Evolutionary conservation across 768 basidiomycete genomes (phyloP).

Genomic region (Zangia roseola): DNA sequence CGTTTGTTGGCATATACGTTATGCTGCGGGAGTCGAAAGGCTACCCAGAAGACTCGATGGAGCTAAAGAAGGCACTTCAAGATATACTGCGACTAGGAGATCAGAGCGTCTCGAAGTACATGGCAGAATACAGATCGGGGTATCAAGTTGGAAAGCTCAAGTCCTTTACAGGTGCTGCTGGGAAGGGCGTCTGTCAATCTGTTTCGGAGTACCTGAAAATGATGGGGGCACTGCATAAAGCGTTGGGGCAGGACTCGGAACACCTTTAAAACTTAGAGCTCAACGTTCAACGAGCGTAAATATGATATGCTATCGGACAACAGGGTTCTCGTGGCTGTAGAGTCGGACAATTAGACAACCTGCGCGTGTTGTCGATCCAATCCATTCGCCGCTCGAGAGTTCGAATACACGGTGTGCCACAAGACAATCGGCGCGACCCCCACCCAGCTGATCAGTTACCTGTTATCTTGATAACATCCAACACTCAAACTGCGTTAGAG

Average conservation of each 20-base stretch:
- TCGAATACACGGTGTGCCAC: too few relatives aligned
- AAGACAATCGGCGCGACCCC: too few relatives aligned
- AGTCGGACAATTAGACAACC: too few relatives aligned
- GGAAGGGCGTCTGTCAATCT: constrained; percentile 42
- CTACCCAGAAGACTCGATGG: constrained; percentile 16
- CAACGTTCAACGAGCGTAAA: too few relatives aligned
- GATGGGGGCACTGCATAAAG: constrained; percentile 36
- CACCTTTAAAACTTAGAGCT: too few relatives aligned
- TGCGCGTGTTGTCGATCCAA: too few relatives aligned
- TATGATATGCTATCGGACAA: too few relatives aligned
- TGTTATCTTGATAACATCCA: too few relatives aligned
- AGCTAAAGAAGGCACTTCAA: constrained; percentile 31
- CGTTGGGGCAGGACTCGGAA: constrained; percentile 12
- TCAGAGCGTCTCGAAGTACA: constrained; percentile 35
- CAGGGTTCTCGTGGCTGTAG: too few relatives aligned
- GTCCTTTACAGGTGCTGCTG: constrained; percentile 38
- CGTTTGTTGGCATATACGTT: constrained; percentile 56
- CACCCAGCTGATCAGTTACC: too few relatives aligned
- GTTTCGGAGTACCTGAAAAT: constrained; percentile 39
- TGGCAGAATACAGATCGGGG: constrained; percentile 34
- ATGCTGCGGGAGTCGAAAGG: constrained; percentile 20
- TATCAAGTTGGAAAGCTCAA: constrained; percentile 29
- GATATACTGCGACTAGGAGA: constrained; percentile 33
- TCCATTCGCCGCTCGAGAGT: too few relatives aligned
- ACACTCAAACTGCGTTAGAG: too few relatives aligned